Evolutionary conservation across 129 eudicot genomes (phyloP).

Genomic region (Centella asiatica): DNA sequence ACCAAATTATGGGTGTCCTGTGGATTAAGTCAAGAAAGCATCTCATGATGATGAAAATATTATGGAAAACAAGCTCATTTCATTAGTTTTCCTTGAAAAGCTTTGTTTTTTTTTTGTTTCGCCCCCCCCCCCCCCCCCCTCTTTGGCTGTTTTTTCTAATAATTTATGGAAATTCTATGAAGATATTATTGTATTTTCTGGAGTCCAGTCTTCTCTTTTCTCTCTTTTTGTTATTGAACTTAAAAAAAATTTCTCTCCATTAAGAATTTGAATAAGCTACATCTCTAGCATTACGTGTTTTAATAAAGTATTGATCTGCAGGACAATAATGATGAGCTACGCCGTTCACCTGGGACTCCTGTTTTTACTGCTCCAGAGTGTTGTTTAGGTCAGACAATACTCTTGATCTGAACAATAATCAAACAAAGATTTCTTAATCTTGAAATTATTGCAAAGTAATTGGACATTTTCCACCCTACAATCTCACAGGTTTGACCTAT

Average conservation of each 20-base stretch:
- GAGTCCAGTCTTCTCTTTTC: not conserved
- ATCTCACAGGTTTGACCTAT: constrained; percentile 58
- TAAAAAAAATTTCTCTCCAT: too few species aligned
- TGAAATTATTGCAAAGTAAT: not conserved
- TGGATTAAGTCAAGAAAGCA: too few species aligned
- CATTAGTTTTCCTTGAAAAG: too few species aligned
- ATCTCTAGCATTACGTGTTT: not conserved
- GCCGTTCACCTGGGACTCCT: constrained; percentile 99
- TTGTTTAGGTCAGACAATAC: constrained; percentile 64
- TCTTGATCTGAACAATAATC: not conserved
- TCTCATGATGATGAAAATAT: too few species aligned
- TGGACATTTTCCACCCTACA: not conserved
- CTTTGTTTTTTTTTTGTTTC: too few species aligned
- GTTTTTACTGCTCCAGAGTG: constrained; percentile 98
- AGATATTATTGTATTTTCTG: not conserved
- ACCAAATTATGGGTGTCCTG: too few species aligned
- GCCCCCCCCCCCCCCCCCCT: too few species aligned
- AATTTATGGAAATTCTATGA: too few species aligned
- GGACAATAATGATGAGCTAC: constrained; percentile 88
- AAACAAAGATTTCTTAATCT: not conserved
- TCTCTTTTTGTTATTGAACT: too few species aligned
- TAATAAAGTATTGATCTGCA: constrained; percentile 15
- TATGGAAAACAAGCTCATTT: too few species aligned
- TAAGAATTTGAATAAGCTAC: too few species aligned
- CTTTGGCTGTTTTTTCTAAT: too few species aligned